Base-by-base conservation (phyloP, 257 asterid species). In the Solanum ossicruentum region DNA sequence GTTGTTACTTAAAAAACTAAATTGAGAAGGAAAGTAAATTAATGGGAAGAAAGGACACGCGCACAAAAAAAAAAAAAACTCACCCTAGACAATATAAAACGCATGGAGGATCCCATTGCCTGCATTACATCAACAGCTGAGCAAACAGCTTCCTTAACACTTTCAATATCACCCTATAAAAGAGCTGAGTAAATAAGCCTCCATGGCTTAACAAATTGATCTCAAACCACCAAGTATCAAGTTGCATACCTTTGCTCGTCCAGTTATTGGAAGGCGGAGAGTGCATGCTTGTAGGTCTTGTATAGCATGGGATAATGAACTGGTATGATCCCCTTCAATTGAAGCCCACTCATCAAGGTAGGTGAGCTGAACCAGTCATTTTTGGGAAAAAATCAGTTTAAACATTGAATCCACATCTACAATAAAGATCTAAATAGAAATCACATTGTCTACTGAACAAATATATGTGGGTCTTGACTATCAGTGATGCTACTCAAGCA, bases 81-180 rank as follows among this genome's bases (percentile, higher is more conserved):
- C 65, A 95, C 99, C 92, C 86, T 89, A 45, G 95, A 88, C 10
- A 93, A 89, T 57, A 88, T 82, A 85, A 91, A 87, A 85, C 89
- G 81, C 82, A 91, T 85, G 88, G 98, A 91, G 84, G 96, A 92
- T 58, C 94, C 97, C 90, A 92, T 89, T 86, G 93, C 92, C 92
- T 90, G 97, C 96, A 92, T 89, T 84, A 94, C 93, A 85, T 90
- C 94, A 86, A 91, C 92, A 66, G 98, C 97, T 77, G 98, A 93
- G 88, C 89, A 89, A 83, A 96, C 87, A 88, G 97, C 93, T 79
- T 90, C 89, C 88, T 93, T 91, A 11, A 96, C 82, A 84, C 91
- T 86, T 89, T 86, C 93, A 85, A 88, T 87, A 86, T 91, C 96
- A 81, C 87, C 95, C 98, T 96, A 92, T 54, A 86, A 81, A 89